Base-by-base conservation (phyloP, 179 eudicot species). In the Gypsophila paniculata region DNA sequence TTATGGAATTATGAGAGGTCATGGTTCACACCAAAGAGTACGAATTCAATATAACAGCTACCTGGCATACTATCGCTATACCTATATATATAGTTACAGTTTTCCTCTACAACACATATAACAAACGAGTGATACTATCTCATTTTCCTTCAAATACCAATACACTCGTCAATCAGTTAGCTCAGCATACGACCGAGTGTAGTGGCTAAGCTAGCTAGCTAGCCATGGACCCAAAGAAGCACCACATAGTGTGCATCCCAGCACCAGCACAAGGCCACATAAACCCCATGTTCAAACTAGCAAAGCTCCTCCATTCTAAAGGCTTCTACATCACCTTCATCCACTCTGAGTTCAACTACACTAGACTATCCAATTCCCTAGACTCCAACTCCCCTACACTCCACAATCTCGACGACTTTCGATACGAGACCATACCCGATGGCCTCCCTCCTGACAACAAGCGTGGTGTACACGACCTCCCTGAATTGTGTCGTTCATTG, bases 251-350 rank as follows among this genome's bases (percentile, higher is more conserved):
- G 25, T 72, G 70, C 32, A 39, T 81, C n/a, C 81, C 84, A 17
- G 51, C 52, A 46, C 84, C 84, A 17, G 70, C 74, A 6, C 84
- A 81, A 74, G 81, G 84, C n/a, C 84, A 81, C 68, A 70, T 81
- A 10, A 78, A 68, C 38, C 81, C 84, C 5, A 77, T 77, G 78
- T 62, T 77, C 12, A 74, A 77, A 38, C 71, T 81, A 71, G 84
- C 81, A 57, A 77, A 77, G 17, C 76, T 77, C 29, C 81, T 81
- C 11, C 81, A 81, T 70, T 59, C 55, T 6, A 48, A 18, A 8
- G 84, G 83, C 69, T 77, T 77, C 23, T 64, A 77, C 65, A 77
- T 77, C 13, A 77, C 84, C 21, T 81, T 81, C 15, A 64, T 81
- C 8, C 53, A 77, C 78, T 74, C 80, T 12, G 74, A 77, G 13